These are phyloP conservation scores for Camellia oleifera DNA, from an alignment of 179 eudicot species.

Conservation along the genomic window DNA sequence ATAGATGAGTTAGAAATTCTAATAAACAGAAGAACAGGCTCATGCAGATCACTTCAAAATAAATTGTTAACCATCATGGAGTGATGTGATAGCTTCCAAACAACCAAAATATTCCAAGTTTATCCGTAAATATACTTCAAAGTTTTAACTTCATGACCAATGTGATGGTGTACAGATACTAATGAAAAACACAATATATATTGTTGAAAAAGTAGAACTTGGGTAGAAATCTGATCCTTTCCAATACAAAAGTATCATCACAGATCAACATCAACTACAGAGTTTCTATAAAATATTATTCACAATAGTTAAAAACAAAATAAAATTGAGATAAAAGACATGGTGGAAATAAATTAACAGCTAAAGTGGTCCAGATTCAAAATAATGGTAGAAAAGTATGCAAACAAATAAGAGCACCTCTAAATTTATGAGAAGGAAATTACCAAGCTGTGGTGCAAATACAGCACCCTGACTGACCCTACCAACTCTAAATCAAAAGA, in stretches of 20 bases:
- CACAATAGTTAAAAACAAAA: neutral
- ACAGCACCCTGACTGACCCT: slow-evolving; percentile 3
- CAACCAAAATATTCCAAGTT: neutral
- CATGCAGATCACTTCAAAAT: neutral
- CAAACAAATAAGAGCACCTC: slow-evolving; percentile 6
- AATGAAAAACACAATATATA: no score
- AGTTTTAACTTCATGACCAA: neutral
- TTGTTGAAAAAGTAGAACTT: neutral
- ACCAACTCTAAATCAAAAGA: slow-evolving; percentile 1
- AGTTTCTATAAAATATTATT: neutral
- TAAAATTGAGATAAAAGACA: neutral
- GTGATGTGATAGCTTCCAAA: neutral
- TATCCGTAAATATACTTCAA: neutral
- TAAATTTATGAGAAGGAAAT: neutral
- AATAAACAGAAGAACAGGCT: neutral
- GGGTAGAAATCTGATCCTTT: neutral
- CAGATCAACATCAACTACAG: slow-evolving; percentile 6
- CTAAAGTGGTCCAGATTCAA: neutral
- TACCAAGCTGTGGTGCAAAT: slow-evolving; percentile 13
- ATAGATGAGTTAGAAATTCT: neutral
- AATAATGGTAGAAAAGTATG: neutral
- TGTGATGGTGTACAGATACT: neutral
- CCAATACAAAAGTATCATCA: neutral
- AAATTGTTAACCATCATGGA: neutral
- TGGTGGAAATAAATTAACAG: slow-evolving; percentile 2